Evolutionary conservation across 805 yeast genomes (phyloP).

Genomic region (baker's yeast (Saccharomyces cerevisiae)): DNA sequence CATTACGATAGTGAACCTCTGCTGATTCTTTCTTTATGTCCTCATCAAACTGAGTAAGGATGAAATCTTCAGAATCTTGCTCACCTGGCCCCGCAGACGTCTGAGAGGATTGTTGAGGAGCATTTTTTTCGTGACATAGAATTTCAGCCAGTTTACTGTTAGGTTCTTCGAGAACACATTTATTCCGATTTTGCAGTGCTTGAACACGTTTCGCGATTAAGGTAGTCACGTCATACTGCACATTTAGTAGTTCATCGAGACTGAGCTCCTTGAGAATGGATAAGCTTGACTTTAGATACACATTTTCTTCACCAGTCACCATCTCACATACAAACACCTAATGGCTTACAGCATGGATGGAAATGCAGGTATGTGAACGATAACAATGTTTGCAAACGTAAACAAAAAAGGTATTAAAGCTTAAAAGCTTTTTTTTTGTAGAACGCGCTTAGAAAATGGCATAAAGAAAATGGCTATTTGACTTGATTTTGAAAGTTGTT

Average conservation of each 20-base stretch:
- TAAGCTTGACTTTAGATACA: conserved; percentile 3
- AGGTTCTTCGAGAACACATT: neutral
- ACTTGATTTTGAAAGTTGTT: neutral
- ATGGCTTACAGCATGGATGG: neutral
- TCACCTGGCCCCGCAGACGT: neutral
- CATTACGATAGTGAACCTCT: neutral
- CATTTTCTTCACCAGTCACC: neutral
- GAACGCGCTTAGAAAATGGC: neutral
- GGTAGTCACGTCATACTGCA: conserved; percentile 17
- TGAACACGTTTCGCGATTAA: conserved; percentile 9
- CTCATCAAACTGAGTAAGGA: conserved; percentile 19
- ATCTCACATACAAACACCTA: neutral
- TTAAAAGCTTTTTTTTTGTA: neutral
- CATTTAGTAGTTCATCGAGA: conserved; percentile 15
- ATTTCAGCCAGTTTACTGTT: neutral
- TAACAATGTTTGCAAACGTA: neutral
- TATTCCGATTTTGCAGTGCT: neutral
- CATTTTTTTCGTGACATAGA: neutral
- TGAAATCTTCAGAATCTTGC: conserved; percentile 16
- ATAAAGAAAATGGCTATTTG: neutral
- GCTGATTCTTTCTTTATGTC: neutral
- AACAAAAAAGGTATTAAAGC: neutral
- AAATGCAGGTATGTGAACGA: neutral
- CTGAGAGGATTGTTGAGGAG: neutral
- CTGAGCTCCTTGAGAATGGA: conserved; percentile 9